Evolutionary conservation across 176 grass and related monocot genomes (phyloP).

Genomic region (Bothriochloa decipiens): DNA sequence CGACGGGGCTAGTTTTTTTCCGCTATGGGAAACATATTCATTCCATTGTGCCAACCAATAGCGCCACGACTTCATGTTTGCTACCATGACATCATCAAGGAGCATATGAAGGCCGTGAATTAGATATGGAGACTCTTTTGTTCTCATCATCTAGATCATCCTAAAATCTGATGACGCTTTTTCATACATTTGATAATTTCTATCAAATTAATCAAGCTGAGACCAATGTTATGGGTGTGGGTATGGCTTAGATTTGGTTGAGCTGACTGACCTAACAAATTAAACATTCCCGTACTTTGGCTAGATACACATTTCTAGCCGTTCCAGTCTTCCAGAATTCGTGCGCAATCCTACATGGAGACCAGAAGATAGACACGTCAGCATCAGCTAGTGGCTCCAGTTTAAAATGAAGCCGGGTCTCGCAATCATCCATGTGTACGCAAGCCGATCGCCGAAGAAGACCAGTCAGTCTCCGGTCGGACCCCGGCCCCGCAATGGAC

Average conservation of each 20-base stretch:
- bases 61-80: no score
- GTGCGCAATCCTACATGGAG: neutral
- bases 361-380: neutral
- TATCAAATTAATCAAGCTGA: no score
- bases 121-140: no score
- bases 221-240: no score
- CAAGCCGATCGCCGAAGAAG: neutral
- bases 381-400: neutral
- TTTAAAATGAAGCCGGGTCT: neutral
- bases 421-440: neutral
- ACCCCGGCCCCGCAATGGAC: neutral
- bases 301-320: neutral
- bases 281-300: neutral
- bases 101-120: no score
- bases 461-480: constrained; percentile 13
- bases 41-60: no score
- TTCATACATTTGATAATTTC: no score
- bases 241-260: neutral
- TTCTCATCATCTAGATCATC: no score
- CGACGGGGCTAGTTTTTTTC: no score
- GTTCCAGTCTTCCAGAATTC: neutral
- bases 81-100: no score
- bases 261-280: neutral
- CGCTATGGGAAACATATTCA: no score
- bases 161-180: no score